Evolutionary conservation across 2,329 filamentous ascomycete genomes (phyloP).

Genomic region (Fusarium mundagurra): DNA sequence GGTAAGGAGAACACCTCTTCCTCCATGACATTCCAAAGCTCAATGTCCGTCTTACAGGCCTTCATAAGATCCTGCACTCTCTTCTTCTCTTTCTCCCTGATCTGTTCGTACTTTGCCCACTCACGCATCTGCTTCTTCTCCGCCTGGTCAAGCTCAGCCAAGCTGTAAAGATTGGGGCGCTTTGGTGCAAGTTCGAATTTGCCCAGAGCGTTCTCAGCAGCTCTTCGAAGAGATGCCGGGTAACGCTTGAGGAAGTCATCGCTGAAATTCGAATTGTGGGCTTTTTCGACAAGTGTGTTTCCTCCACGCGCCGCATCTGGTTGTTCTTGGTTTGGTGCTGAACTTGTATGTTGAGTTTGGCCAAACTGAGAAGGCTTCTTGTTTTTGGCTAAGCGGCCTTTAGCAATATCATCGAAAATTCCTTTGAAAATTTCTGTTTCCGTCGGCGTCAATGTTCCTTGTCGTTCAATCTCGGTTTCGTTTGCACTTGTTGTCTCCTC

Average conservation of each 20-base stretch:
- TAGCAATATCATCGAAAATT: slow-evolving; percentile 60
- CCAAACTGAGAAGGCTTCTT: slow-evolving; percentile 29
- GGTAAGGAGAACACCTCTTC: slow-evolving; percentile 72
- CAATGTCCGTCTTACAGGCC: slow-evolving; percentile 66
- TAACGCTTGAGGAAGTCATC: slow-evolving; percentile 52
- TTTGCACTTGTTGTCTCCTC: slow-evolving; percentile 46
- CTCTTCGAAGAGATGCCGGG: slow-evolving; percentile 51
- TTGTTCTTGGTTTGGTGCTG: not conserved
- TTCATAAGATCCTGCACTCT: slow-evolving; percentile 66
- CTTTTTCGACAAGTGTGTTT: slow-evolving; percentile 48
- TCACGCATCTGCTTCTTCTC: slow-evolving; percentile 50
- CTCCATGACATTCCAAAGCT: slow-evolving; percentile 75
- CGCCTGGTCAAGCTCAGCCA: slow-evolving; percentile 46
- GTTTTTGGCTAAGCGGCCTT: slow-evolving; percentile 48
- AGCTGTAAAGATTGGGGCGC: slow-evolving; percentile 35
- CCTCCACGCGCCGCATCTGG: slow-evolving; percentile 14
- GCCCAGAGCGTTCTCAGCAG: slow-evolving; percentile 52
- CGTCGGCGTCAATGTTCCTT: slow-evolving; percentile 65
- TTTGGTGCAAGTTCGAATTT: slow-evolving; percentile 49
- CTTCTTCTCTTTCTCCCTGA: slow-evolving; percentile 57
- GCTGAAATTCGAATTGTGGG: slow-evolving; percentile 45
- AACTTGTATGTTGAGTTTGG: not conserved
- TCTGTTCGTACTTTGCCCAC: slow-evolving; percentile 47
- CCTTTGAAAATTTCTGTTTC: slow-evolving; percentile 69
- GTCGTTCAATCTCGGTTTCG: slow-evolving; percentile 22